Evolutionary conservation across 169 alveolate species (phyloP).

Genomic region (Plasmodium gallinaceum): DNA sequence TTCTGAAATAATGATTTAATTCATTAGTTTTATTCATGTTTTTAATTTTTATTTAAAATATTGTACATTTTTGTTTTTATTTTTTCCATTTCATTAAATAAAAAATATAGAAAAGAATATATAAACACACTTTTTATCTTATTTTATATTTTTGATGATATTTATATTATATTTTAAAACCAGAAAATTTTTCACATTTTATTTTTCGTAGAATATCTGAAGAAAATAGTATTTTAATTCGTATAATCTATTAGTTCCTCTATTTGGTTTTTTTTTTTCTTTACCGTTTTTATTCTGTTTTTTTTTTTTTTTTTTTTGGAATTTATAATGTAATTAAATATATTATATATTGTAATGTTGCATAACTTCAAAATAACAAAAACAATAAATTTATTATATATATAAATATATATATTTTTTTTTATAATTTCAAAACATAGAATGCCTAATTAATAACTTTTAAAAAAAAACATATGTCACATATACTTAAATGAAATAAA

Average conservation of each 20-base stretch:
- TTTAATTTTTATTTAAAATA: neutral
- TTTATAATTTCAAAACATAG: too few species aligned
- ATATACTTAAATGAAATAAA: neutral
- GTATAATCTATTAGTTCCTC: neutral
- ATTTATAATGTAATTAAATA: neutral
- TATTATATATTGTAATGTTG: too few species aligned
- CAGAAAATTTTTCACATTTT: neutral
- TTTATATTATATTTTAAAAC: neutral
- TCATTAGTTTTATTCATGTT: conserved; percentile 51
- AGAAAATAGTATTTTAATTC: neutral
- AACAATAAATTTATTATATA: too few species aligned
- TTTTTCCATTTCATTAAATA: neutral
- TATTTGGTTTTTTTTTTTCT: too few species aligned
- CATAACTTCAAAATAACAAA: too few species aligned
- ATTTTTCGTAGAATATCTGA: neutral
- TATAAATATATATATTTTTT: too few species aligned
- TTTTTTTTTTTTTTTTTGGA: too few species aligned
- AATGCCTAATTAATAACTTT: too few species aligned
- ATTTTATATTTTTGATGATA: neutral
- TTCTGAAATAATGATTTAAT: conserved; percentile 51
- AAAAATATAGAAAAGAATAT: conserved; percentile 1
- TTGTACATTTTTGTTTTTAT: neutral
- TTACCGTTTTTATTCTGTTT: too few species aligned
- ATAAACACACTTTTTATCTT: neutral
- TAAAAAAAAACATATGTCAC: too few species aligned